phyloP scores from a whole-genome alignment of 2,329 filamentous ascomycete species.

The Xylaria sp. region DNA sequence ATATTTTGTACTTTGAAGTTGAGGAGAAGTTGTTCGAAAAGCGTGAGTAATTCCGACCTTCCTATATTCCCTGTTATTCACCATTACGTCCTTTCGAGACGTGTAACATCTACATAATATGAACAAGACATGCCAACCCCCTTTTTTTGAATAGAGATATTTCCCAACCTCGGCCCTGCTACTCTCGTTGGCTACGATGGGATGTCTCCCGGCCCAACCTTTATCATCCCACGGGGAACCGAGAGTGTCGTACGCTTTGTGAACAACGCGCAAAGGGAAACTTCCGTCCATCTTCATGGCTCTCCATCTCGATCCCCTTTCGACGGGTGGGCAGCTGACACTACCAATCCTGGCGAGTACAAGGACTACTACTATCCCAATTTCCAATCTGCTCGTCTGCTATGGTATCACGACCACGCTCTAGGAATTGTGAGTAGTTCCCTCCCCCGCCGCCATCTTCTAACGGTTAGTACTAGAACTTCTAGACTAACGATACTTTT shows the following conservation, averaged over 20 bases:
- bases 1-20: conserved; percentile 56
- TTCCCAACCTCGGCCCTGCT: conserved; percentile 50
- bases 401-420: conserved; percentile 68
- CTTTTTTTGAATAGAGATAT: conserved; percentile 53
- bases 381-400: conserved; percentile 60
- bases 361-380: conserved; percentile 72
- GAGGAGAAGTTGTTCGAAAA: conserved; percentile 47
- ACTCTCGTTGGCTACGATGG: conserved; percentile 63
- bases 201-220: conserved; percentile 64
- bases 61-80: background rate
- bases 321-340: conserved; percentile 66
- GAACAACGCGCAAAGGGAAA: conserved; percentile 59
- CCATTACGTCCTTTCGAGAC: background rate
- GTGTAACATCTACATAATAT: conserved; percentile 21
- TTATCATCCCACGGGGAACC: conserved; percentile 59
- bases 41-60: conserved; percentile 9
- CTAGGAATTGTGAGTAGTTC: conserved; percentile 48
- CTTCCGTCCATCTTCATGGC: conserved; percentile 66
- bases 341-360: conserved; percentile 62
- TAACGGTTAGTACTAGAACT: background rate
- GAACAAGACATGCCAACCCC: conserved; percentile 53
- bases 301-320: conserved; percentile 61
- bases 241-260: conserved; percentile 66
- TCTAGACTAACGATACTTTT: conserved; percentile 41
- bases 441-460: background rate